A percentile compares a stretch with the other conserved stretches of the same genome.
These are phyloP conservation scores for Sclerotiophoma versabilis DNA, from an alignment of 2,329 filamentous ascomycete genomes.

Conservation along the genomic window DNA sequence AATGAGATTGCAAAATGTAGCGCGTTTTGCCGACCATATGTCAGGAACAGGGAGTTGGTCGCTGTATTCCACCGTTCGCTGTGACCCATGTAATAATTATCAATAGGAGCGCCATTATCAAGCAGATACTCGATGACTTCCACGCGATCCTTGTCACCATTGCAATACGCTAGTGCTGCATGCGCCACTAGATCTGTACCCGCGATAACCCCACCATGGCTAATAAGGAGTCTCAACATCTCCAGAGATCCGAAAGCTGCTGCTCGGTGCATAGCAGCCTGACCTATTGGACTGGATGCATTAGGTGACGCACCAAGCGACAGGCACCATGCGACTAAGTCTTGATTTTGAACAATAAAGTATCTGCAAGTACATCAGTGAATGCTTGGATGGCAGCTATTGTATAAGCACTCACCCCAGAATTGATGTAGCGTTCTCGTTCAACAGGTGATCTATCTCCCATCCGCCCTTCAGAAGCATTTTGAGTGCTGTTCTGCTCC, in stretches of 20 bases:
- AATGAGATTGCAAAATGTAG: neutral
- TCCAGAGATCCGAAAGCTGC: neutral
- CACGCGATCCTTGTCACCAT: neutral
- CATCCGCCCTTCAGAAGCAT: neutral
- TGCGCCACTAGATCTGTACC: constrained; percentile 1
- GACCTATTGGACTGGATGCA: neutral
- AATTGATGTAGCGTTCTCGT: neutral
- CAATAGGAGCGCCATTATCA: neutral
- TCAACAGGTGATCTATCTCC: neutral
- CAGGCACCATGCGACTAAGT: neutral
- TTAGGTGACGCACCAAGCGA: neutral
- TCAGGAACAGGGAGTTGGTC: neutral
- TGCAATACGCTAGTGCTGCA: neutral
- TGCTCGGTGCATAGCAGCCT: neutral
- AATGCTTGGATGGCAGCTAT: neutral
- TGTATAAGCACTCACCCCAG: neutral
- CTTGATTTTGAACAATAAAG: neutral
- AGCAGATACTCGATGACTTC: neutral
- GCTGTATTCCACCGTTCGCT: neutral
- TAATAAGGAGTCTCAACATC: neutral
- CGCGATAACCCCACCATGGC: neutral
- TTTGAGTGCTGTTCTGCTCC: neutral
- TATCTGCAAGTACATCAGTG: neutral
- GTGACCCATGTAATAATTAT: constrained; percentile 1
- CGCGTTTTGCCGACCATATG: neutral